Evolutionary conservation across 768 basidiomycete genomes (phyloP).

Genomic region (Daedaleopsis sinensis): DNA sequence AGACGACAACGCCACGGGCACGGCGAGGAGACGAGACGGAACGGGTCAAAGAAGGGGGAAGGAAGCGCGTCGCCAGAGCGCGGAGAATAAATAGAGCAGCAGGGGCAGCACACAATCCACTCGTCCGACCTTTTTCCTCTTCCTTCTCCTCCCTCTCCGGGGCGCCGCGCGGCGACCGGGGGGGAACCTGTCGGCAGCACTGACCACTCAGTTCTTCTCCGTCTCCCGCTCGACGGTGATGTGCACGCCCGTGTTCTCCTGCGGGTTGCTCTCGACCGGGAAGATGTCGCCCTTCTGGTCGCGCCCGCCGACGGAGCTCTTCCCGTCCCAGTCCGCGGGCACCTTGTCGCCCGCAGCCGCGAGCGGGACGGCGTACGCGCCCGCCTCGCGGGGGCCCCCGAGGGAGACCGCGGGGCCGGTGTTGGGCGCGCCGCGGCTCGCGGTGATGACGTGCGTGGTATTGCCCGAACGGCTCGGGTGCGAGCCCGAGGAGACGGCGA

Average conservation of each 20-base stretch:
- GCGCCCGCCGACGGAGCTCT: slow-evolving; percentile 32
- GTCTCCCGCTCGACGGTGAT: slow-evolving; percentile 38
- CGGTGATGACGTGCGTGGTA: slow-evolving; percentile 34
- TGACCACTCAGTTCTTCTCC: slow-evolving; percentile 17
- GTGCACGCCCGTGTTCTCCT: slow-evolving; percentile 23
- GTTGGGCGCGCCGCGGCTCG: slow-evolving; percentile 15
- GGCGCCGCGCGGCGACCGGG: no score
- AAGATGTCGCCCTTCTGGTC: slow-evolving; percentile 32
- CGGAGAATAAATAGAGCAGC: slow-evolving; percentile 1
- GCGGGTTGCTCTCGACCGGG: slow-evolving; percentile 18
- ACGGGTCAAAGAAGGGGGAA: background rate
- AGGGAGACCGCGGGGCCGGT: slow-evolving; percentile 32
- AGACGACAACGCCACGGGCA: background rate
- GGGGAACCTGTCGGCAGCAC: no score
- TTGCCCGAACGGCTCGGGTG: slow-evolving; percentile 30
- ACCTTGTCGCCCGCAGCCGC: slow-evolving; percentile 27
- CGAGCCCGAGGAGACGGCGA: slow-evolving; percentile 43
- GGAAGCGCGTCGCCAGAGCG: background rate
- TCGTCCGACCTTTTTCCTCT: no score
- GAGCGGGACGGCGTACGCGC: slow-evolving; percentile 36
- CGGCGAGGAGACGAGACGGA: background rate
- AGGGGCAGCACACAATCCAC: background rate
- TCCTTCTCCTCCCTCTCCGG: no score
- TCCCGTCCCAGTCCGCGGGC: slow-evolving; percentile 30
- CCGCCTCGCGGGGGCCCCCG: slow-evolving; percentile 17